A percentile compares a stretch with the other conserved stretches of the same genome.
Conservation (phyloP, 306 rosid species). For the Vicia sativa region DNA sequence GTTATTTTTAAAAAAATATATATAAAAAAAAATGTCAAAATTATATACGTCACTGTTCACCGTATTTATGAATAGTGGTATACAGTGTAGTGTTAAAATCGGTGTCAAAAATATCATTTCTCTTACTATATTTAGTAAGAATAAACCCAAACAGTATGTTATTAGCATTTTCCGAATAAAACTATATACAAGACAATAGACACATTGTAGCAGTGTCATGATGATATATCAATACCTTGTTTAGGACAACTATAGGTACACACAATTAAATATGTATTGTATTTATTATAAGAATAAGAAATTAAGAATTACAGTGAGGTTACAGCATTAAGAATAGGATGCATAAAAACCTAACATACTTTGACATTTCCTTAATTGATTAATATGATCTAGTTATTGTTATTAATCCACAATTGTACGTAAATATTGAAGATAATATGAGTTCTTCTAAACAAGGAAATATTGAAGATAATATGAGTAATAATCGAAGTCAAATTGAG, state of each 20-base stretch:
- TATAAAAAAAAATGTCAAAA: too few relatives aligned
- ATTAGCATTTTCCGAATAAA: background rate
- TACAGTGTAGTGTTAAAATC: too few relatives aligned
- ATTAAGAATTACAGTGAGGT: background rate
- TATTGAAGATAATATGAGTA: too few relatives aligned
- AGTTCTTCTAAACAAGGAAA: slow-evolving; percentile 14
- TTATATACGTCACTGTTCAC: too few relatives aligned
- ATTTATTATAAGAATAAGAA: background rate
- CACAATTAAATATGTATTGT: background rate
- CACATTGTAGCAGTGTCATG: background rate
- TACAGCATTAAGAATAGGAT: background rate
- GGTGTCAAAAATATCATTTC: too few relatives aligned
- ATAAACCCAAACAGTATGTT: background rate
- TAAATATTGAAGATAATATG: background rate
- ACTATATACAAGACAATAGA: background rate
- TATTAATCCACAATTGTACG: slow-evolving; percentile 28
- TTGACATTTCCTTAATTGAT: slow-evolving; percentile 23
- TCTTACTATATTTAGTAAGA: background rate
- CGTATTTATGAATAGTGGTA: too few relatives aligned
- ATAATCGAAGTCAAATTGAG: slow-evolving; percentile 28
- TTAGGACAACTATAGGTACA: background rate
- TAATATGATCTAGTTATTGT: slow-evolving; percentile 5
- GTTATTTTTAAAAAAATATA: too few relatives aligned
- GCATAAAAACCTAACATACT: slow-evolving; percentile 8
- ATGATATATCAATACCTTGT: background rate